Evolutionary conservation across 805 yeast genomes (phyloP), one percentile per base, ranked within the genome.

Genomic region (Teunomyces pallodes): DNA sequence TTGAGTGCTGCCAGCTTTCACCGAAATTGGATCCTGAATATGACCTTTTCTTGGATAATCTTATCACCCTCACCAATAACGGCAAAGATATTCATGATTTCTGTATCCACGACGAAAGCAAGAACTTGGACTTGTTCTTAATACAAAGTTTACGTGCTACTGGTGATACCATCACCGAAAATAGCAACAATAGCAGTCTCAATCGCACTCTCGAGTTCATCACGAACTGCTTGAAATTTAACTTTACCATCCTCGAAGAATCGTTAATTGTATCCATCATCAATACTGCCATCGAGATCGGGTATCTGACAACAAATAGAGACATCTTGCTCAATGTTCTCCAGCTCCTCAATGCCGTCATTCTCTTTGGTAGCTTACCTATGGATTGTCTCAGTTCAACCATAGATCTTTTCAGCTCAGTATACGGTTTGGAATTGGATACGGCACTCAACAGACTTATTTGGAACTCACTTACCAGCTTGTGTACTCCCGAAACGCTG

Each of bases 31-130:
- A 81, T 46, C 75, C 76, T 2, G 84, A 83, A 52, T 74, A 80
- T 51, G 79, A 74, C 40, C 55, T 75, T 14, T 80, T 82, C 43
- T 58, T 85, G 27, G 53, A 57, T 7, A 81, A 82, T 4, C 56
- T 86, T 32, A 62, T 64, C 32, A 57, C 64, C 0, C 66, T 82
- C 42, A 80, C 88, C 5, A 69, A 73, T 33, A 69, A 76, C 49
- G 87, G 87, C 3, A 66, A 72, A 43, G 80, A 81, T 53, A 66
- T 79, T 42, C 76, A 76, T 49, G 84, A 80, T 47, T 68, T 78
- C 47, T 74, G 76, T 56, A 67, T 78, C 13, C 70, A 76, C 26
- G 77, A 77, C 46, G 64, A 59, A 14, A 59, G 58, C 4, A 54
- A 56, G 13, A 57, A 59, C 45, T 57, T 71, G 47, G 45, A 53